Percentiles rank a stretch among this genome's conserved stretches.
Evolutionary conservation across 768 basidiomycete species (phyloP).

Genomic region (Pisolithus microcarpus): DNA sequence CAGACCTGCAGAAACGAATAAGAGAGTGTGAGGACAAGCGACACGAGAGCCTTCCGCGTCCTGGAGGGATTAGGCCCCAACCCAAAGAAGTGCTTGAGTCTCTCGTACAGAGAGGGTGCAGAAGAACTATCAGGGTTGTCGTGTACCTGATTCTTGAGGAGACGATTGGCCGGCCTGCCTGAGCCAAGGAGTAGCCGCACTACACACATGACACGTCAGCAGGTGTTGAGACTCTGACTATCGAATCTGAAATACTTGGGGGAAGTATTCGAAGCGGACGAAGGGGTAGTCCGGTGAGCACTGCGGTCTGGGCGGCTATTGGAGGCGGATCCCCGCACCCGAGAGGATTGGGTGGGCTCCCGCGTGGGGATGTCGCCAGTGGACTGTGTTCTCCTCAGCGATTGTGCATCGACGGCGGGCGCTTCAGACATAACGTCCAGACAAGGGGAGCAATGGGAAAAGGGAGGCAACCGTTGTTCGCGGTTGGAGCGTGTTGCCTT

Average conservation of each 20-base stretch:
- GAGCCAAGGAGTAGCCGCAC: constrained; percentile 18
- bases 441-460: constrained; percentile 7
- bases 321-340: constrained; percentile 24
- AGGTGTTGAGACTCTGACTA: constrained; percentile 5
- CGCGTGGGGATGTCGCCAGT: constrained; percentile 27
- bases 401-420: constrained; percentile 24
- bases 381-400: constrained; percentile 29
- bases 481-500: constrained; percentile 24
- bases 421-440: constrained; percentile 22
- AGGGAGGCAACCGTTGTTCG: constrained; percentile 15
- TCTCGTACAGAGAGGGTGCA: constrained; percentile 14
- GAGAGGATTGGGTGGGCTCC: constrained; percentile 13
- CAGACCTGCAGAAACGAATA: constrained; percentile 52
- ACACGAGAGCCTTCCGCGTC: constrained; percentile 47
- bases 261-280: constrained; percentile 13
- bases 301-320: constrained; percentile 22
- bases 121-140: constrained; percentile 6
- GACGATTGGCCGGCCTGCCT: constrained; percentile 18
- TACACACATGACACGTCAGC: constrained; percentile 10
- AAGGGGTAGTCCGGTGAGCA: constrained; percentile 13
- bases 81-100: constrained; percentile 39
- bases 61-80: constrained; percentile 45
- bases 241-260: constrained; percentile 13
- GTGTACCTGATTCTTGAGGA: constrained; percentile 3
- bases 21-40: constrained; percentile 41